Evolutionary conservation across 2,329 filamentous ascomycete species (phyloP), one percentile per base, ranked within the genome.

Genomic region (Pseudopithomyces maydicus): DNA sequence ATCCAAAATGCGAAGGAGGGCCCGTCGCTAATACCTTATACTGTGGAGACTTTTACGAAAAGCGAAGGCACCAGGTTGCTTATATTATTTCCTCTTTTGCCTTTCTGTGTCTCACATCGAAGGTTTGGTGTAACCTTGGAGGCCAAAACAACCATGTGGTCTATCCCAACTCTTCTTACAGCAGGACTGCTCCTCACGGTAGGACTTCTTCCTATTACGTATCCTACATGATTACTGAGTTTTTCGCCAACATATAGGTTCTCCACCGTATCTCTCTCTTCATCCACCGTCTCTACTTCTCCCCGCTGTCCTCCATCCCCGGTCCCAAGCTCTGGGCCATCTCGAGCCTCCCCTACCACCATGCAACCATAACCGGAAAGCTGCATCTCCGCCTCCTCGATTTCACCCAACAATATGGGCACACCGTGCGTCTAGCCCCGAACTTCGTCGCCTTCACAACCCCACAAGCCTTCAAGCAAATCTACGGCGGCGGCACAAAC

Each of bases 281-380:
- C 14, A 14, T 56, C 26, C 36, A 41, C 41, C 36, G n/a, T 26
- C 51, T 54, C 36, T 57, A 49, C 49, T 17, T 53, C 49, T 41
- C 45, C 26, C 77, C 78, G 2, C 65, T 79, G 0, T 58, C 66
- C 29, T 67, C 69, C 36, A 74, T 69, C 53, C 77, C 77, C 6
- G 78, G 77, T 5, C 77, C 78, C 7, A 70, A 61, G 23, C 51
- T 70, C 8, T 61, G 60, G 53, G 66, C 72, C n/a, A 61, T 65
- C 7, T 66, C 69, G 20, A 61, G 66, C 23, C 33, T 74, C 15
- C 68, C 72, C 2, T 68, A 70, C 26, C 45, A 55, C 23, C 52
- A 59, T 38, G 47, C 59, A 1, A 26, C 57, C 1, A 52, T 49
- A 1, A 67, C 70, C n/a, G 54, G 47, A 2, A 52, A 51, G 17